Conservation (phyloP, 371 early-diverging fungal genomes). For the Entomophthora muscae region DNA sequence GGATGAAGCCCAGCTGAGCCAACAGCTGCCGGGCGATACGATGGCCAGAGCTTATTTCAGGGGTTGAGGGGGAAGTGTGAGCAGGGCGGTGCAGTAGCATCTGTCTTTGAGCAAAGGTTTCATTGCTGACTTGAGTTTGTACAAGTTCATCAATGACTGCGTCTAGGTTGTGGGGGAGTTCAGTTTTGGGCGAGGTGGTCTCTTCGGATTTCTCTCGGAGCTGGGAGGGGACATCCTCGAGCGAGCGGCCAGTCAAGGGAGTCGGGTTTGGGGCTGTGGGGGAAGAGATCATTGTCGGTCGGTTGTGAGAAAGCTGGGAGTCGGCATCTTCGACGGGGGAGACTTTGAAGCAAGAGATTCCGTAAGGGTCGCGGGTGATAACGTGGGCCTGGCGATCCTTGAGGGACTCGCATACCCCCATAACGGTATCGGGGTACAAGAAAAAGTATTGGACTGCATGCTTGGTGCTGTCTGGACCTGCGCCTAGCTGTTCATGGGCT, state of each 20-base stretch:
- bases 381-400: not conserved
- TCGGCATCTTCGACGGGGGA: not conserved
- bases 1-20: not conserved
- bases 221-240: not conserved
- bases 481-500: not conserved
- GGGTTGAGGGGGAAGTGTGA: no score
- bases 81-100: no score
- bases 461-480: not conserved
- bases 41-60: not conserved
- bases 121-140: not conserved
- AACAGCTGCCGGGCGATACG: not conserved
- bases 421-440: not conserved
- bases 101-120: not conserved
- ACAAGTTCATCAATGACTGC: not conserved
- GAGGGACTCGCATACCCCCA: not conserved
- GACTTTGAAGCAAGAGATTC: not conserved
- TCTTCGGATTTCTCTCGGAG: not conserved
- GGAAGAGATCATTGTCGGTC: not conserved
- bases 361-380: not conserved
- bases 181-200: not conserved
- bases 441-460: not conserved
- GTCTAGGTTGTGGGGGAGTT: not conserved
- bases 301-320: not conserved
- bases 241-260: no score
- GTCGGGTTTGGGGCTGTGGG: not conserved